Conservation (phyloP, 2,329 filamentous ascomycete species). For the Didymella glomerata region DNA sequence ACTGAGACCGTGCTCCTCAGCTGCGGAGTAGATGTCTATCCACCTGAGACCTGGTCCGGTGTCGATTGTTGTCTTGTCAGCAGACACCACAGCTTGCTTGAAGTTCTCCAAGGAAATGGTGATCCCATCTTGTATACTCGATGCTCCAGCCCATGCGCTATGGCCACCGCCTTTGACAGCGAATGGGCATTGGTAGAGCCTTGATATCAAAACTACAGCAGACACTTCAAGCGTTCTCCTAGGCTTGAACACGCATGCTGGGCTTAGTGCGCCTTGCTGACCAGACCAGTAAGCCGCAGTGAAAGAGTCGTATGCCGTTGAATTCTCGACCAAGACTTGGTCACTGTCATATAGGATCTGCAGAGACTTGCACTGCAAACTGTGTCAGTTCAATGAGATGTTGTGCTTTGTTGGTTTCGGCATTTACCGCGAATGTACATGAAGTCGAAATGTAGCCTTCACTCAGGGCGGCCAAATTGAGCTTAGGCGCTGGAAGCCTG, state of each 20-base stretch:
- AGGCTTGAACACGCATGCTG: conserved; percentile 42
- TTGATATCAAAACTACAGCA: conserved; percentile 30
- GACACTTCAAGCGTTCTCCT: conserved; percentile 32
- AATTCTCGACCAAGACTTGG: conserved; percentile 26
- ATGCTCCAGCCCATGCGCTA: conserved; percentile 26
- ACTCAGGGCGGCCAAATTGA: neutral
- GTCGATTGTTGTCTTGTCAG: conserved; percentile 34
- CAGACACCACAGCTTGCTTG: conserved; percentile 34
- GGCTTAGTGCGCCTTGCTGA: conserved; percentile 37
- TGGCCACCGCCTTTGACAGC: conserved; percentile 58
- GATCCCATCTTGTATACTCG: conserved; percentile 54
- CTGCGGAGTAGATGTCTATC: conserved; percentile 39
- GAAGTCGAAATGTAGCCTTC: neutral
- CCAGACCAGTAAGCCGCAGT: conserved; percentile 38
- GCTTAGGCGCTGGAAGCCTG: neutral
- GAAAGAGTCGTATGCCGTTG: conserved; percentile 32
- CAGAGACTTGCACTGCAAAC: conserved; percentile 34
- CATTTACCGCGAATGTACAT: neutral
- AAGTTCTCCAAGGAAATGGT: conserved; percentile 52
- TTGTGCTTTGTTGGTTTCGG: neutral
- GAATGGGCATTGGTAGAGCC: conserved; percentile 48
- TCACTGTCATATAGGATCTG: conserved; percentile 32
- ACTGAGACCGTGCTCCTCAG: conserved; percentile 34
- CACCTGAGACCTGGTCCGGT: conserved; percentile 42
- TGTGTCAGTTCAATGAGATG: neutral